A percentile compares a stretch with the other conserved stretches of the same genome.
phyloP scores from a whole-genome alignment of 2,329 filamentous ascomycete genomes.

The Fusarium subglutinans region DNA sequence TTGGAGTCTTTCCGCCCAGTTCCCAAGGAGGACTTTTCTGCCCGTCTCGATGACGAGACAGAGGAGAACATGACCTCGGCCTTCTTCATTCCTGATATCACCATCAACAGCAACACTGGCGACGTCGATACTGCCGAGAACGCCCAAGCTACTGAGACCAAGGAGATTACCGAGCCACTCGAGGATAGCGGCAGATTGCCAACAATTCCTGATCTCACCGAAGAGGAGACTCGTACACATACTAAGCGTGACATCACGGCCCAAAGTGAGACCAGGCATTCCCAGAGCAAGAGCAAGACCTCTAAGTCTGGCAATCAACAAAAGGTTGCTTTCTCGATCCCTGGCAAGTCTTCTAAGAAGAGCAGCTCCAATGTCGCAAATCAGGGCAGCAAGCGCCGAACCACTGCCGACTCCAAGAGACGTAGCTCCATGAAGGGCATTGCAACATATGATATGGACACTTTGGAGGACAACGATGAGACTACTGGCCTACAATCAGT shows the following conservation, averaged over 20 bases:
- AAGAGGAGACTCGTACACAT: slow-evolving; percentile 41
- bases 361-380: slow-evolving; percentile 50
- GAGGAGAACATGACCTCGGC: slow-evolving; percentile 68
- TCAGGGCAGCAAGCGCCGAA: slow-evolving; percentile 55
- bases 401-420: slow-evolving; percentile 34
- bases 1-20: slow-evolving; percentile 54
- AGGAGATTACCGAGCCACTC: slow-evolving; percentile 47
- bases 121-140: slow-evolving; percentile 38
- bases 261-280: slow-evolving; percentile 44
- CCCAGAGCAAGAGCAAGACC: slow-evolving; percentile 42
- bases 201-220: slow-evolving; percentile 43
- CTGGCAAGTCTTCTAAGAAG: slow-evolving; percentile 47
- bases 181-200: slow-evolving; percentile 46
- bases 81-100: slow-evolving; percentile 68
- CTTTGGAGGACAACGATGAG: slow-evolving; percentile 47
- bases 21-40: slow-evolving; percentile 50
- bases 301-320: slow-evolving; percentile 43
- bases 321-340: slow-evolving; percentile 55
- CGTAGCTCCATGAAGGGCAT: slow-evolving; percentile 35
- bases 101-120: slow-evolving; percentile 54
- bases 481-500: slow-evolving; percentile 48
- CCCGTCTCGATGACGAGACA: slow-evolving; percentile 48
- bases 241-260: slow-evolving; percentile 44
- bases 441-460: slow-evolving; percentile 38
- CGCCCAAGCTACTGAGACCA: slow-evolving; percentile 47